These are phyloP conservation scores for Gossypium lobatum DNA, from an alignment of 441 rosid species.

Conservation along the genomic window DNA sequence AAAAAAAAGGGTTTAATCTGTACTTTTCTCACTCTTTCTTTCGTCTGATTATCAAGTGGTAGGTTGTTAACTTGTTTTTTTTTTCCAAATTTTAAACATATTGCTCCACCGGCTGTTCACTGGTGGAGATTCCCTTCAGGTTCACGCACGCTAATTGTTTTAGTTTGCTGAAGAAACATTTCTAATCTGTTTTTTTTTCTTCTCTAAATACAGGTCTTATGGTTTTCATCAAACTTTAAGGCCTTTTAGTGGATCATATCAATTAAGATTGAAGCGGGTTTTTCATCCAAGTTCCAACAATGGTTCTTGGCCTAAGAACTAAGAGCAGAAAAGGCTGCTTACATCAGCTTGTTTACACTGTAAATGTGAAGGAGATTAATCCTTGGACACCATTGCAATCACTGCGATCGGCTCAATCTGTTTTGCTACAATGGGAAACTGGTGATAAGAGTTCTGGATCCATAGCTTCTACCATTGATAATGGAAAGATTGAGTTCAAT, in stretches of 20 bases:
- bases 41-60: not conserved
- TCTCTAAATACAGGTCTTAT: not conserved
- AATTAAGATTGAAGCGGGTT: constrained; percentile 5
- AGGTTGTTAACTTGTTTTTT: not conserved
- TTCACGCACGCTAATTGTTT: not conserved
- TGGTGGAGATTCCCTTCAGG: constrained; percentile 18
- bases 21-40: not conserved
- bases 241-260: constrained; percentile 12
- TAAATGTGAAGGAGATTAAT: constrained; percentile 57
- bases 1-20: not conserved
- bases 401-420: constrained; percentile 34
- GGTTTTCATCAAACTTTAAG: constrained; percentile 6
- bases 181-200: not conserved
- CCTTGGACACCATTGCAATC: constrained; percentile 75
- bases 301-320: constrained; percentile 74
- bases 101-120: not conserved
- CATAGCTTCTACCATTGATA: constrained; percentile 39
- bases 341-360: constrained; percentile 46
- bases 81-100: not conserved
- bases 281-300: constrained; percentile 20
- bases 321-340: constrained; percentile 53
- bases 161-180: not conserved
- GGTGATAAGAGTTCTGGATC: constrained; percentile 61
- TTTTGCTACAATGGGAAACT: constrained; percentile 70
- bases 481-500: constrained; percentile 54